phyloP scores from a whole-genome alignment of 139 green algal genomes.

The Chlorella sp. region DNA sequence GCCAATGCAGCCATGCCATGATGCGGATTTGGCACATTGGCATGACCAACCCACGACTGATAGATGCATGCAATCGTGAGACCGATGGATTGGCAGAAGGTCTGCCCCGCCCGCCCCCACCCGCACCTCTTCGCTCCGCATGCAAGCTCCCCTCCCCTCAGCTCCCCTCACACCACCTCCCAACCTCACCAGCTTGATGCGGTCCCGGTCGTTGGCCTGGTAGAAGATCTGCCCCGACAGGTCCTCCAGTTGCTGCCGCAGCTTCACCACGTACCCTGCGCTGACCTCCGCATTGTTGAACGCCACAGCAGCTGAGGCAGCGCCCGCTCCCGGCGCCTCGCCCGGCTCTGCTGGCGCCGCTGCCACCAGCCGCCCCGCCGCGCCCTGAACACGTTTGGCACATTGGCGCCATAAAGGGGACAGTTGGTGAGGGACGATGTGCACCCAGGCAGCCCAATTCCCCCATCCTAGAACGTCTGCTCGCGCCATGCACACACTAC shows the following conservation, averaged over 20 bases:
- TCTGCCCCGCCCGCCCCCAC: neutral
- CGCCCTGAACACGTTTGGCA: conserved; percentile 4
- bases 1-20: too few relatives aligned
- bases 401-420: too few relatives aligned
- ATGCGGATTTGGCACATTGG: neutral
- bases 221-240: conserved; percentile 63
- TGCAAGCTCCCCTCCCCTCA: neutral
- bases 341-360: conserved; percentile 17
- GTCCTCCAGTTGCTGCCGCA: conserved; percentile 84
- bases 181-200: conserved; percentile 54
- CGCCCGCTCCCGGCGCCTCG: conserved; percentile 10
- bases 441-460: too few relatives aligned
- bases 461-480: too few relatives aligned
- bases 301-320: conserved; percentile 32
- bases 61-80: neutral
- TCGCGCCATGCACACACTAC: too few relatives aligned
- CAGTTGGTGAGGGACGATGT: too few relatives aligned
- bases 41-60: neutral
- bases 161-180: neutral
- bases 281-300: conserved; percentile 89
- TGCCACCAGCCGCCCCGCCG: conserved; percentile 13
- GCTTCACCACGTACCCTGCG: conserved; percentile 82
- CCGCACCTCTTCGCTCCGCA: neutral
- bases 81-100: neutral
- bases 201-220: conserved; percentile 69